Conservation (phyloP, 108 stramenopile species). For the Bacterosira constricta region DNA sequence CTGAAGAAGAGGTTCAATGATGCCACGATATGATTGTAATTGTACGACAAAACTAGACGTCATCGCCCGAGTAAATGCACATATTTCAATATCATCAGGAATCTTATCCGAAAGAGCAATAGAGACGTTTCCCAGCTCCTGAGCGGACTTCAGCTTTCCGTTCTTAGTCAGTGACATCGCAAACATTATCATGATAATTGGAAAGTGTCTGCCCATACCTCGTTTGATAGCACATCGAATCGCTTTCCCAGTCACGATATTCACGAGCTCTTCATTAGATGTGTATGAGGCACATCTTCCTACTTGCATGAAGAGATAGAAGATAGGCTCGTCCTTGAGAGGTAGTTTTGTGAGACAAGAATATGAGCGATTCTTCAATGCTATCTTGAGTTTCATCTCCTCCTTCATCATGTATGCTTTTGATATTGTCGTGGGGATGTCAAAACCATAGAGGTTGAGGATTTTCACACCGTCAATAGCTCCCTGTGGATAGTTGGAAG, state of each 20-base stretch:
- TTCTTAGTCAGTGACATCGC: conserved; percentile 11
- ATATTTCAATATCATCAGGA: conserved; percentile 17
- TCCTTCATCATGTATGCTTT: neutral
- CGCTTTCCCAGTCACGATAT: conserved; percentile 13
- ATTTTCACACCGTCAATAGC: conserved; percentile 26
- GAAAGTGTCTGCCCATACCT: conserved; percentile 25
- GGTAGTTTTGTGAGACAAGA: neutral
- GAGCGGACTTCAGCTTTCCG: conserved; percentile 18
- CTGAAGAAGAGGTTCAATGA: conserved; percentile 15
- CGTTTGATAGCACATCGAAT: conserved; percentile 15
- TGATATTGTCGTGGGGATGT: neutral
- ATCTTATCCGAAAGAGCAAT: conserved; percentile 17
- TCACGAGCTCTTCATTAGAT: conserved; percentile 6
- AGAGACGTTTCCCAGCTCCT: conserved; percentile 10
- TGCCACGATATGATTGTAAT: conserved; percentile 15
- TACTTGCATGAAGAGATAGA: conserved; percentile 17
- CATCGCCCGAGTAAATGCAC: conserved; percentile 4
- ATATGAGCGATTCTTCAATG: conserved; percentile 5
- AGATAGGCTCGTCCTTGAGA: neutral
- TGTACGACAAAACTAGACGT: conserved; percentile 11
- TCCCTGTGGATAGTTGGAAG: no score
- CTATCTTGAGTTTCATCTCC: conserved; percentile 12
- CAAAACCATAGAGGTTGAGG: conserved; percentile 7
- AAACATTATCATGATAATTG: conserved; percentile 10
- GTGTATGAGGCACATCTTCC: conserved; percentile 3